These are phyloP conservation scores for Yamadazyma diospyri DNA, from an alignment of 1,139 yeast genomes.

Conservation along the genomic window DNA sequence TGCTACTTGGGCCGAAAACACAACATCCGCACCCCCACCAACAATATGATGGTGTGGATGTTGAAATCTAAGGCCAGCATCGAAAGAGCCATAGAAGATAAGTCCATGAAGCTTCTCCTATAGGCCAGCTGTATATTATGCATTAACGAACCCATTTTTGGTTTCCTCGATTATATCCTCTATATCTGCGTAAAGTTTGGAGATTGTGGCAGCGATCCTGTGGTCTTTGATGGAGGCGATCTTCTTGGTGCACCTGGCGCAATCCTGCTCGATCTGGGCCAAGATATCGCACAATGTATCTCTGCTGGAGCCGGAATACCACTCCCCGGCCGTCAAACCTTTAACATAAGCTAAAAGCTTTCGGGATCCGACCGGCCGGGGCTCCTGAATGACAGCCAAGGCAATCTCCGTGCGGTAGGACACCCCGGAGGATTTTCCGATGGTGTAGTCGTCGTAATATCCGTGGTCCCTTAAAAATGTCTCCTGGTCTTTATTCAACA, in stretches of 20 bases:
- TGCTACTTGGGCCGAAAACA: conserved; percentile 47
- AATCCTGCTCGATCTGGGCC: neutral
- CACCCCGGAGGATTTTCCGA: conserved; percentile 44
- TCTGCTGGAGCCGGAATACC: conserved; percentile 28
- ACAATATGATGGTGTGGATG: conserved; percentile 45
- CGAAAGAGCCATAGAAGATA: conserved; percentile 27
- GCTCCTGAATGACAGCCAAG: conserved; percentile 57
- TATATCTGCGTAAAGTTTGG: conserved; percentile 6
- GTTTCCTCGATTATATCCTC: conserved; percentile 6
- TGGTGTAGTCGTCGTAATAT: conserved; percentile 73
- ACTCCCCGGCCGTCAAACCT: conserved; percentile 46
- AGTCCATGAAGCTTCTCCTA: conserved; percentile 9
- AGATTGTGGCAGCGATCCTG: conserved; percentile 2
- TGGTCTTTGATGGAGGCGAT: neutral
- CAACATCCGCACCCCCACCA: conserved; percentile 40
- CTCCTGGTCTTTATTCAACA: conserved; percentile 36
- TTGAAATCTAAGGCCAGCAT: conserved; percentile 42
- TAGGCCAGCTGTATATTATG: conserved; percentile 3
- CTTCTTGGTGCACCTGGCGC: neutral
- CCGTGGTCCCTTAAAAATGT: conserved; percentile 48
- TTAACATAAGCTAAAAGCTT: conserved; percentile 26
- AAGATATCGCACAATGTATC: conserved; percentile 30
- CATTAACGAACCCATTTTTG: conserved; percentile 1
- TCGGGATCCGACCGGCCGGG: conserved; percentile 29
- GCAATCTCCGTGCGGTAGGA: conserved; percentile 80